Base-by-base conservation (phyloP, 768 basidiomycete species). In the Leccinum subtestaceum region DNA sequence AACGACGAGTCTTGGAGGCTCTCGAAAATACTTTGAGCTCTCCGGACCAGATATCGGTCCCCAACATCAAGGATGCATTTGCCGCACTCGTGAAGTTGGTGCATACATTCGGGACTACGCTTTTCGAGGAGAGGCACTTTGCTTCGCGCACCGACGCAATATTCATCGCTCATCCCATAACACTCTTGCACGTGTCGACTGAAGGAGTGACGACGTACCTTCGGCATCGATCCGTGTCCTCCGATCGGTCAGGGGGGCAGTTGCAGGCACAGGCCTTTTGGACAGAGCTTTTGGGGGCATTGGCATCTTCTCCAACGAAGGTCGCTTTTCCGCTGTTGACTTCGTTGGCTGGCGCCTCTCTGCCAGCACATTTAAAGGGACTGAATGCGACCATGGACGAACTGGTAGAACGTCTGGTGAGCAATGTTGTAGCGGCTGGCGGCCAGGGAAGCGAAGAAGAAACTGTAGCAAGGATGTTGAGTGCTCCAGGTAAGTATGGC, bases 171-270 rank as follows among this genome's bases (percentile, higher is more conserved):
- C 71, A 83, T 56, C 70, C 79, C 2, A 70, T 74, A 50, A 65
- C 63, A 3, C 70, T 87, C 17, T 63, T 86, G 55, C 66, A 58
- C 5, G 60, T 70, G 1, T 79, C 79, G 1, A 78, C 81, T 0
- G 52, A 73, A 2, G 72, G 87, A 0, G 69, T 88, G 5, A 70
- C 83, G 3, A 72, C 78, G 0, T 90, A 89, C 61, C 74, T 91
- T 25, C 53, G n/a, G 25, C 50, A 66, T 17, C 66, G 70, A 38
- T 62, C 61, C 23, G 49, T 19, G 34, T 63, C 52, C 5, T 46
- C 60, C 19, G 59, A 60, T 31, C 46, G 12, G 12, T 32, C 56
- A 10, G 59, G 34, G 11, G 65, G 65, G 11, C 38, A 60, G 31
- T 11, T 47, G 9, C 62, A 58, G 25, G 56, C 59, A 7, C 70